Conservation (phyloP, 2,329 filamentous ascomycete species). For the Alternaria panax region DNA sequence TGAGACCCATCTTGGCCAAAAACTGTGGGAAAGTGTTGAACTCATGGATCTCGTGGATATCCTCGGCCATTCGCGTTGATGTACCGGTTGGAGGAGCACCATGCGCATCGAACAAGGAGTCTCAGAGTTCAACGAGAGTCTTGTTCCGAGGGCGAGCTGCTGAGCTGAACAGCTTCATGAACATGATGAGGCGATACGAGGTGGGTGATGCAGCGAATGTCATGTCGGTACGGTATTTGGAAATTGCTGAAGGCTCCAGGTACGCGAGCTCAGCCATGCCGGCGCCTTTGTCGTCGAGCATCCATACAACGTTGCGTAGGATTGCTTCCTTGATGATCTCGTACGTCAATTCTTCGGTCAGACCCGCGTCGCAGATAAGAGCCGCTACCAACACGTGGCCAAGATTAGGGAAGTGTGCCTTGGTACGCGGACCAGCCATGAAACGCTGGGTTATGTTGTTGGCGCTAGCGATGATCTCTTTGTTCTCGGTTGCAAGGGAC, state of each 20-base stretch:
- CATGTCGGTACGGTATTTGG: constrained; percentile 56
- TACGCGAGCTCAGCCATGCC: constrained; percentile 56
- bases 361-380: constrained; percentile 55
- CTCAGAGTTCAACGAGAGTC: constrained; percentile 49
- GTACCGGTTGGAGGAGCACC: constrained; percentile 59
- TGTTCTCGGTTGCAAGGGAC: constrained; percentile 54
- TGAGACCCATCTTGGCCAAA: constrained; percentile 54
- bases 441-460: constrained; percentile 54
- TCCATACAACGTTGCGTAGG: constrained; percentile 61
- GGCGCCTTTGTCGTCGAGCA: constrained; percentile 52
- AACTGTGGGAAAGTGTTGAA: constrained; percentile 56
- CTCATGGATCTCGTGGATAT: constrained; percentile 54
- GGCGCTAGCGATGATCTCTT: constrained; percentile 54
- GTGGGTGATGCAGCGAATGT: constrained; percentile 58
- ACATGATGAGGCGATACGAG: constrained; percentile 62
- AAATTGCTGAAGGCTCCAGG: constrained; percentile 53
- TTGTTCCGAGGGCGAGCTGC: constrained; percentile 52
- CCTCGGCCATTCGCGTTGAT: constrained; percentile 52
- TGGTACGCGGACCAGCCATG: constrained; percentile 50
- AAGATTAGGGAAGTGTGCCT: constrained; percentile 56
- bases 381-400: constrained; percentile 59
- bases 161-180: constrained; percentile 59
- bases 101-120: constrained; percentile 53
- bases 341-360: constrained; percentile 52
- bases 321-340: constrained; percentile 59